Evolutionary conservation across 2,329 filamentous ascomycete species (phyloP).

Genomic region (Lachnellula cervina): DNA sequence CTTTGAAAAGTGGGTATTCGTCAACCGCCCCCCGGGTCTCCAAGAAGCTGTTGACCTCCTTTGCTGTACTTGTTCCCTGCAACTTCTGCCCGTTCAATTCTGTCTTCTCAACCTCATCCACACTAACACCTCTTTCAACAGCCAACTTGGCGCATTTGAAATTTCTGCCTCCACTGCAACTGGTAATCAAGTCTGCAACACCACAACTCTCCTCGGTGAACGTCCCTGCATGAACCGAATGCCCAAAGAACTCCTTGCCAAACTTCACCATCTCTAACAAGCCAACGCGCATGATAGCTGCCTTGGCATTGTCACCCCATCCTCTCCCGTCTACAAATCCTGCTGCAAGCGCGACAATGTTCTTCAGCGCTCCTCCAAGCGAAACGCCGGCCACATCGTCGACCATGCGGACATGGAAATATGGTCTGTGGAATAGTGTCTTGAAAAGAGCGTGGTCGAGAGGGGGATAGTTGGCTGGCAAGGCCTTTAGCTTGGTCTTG

Average conservation of each 20-base stretch:
- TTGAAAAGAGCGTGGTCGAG: slow-evolving; percentile 81
- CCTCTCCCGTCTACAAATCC: slow-evolving; percentile 93
- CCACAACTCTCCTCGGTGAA: slow-evolving; percentile 97
- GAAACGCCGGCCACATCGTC: slow-evolving; percentile 96
- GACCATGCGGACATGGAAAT: slow-evolving; percentile 95
- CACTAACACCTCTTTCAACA: slow-evolving; percentile 70
- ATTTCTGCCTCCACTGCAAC: slow-evolving; percentile 86
- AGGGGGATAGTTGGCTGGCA: slow-evolving; percentile 78
- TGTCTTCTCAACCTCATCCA: slow-evolving; percentile 81
- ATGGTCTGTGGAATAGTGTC: slow-evolving; percentile 86
- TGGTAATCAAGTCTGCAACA: slow-evolving; percentile 93
- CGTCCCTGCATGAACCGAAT: slow-evolving; percentile 73
- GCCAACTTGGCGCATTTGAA: slow-evolving; percentile 90
- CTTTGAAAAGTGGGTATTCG: slow-evolving; percentile 89
- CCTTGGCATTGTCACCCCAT: slow-evolving; percentile 98
- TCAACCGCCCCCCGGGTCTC: slow-evolving; percentile 70
- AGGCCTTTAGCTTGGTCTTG: slow-evolving; percentile 65
- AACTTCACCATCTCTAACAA: slow-evolving; percentile 96
- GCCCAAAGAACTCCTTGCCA: slow-evolving; percentile 85
- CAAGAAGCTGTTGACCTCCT: slow-evolving; percentile 86
- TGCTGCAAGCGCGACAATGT: slow-evolving; percentile 89
- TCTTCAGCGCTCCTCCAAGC: slow-evolving; percentile 90
- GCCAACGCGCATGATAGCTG: slow-evolving; percentile 95
- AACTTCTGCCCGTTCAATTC: slow-evolving; percentile 96
- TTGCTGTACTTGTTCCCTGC: slow-evolving; percentile 87